Percentiles rank a stretch among this genome's conserved stretches.
phyloP scores from a whole-genome alignment of 1,284 basidiomycete species.

The Rhodotorula sp. region DNA sequence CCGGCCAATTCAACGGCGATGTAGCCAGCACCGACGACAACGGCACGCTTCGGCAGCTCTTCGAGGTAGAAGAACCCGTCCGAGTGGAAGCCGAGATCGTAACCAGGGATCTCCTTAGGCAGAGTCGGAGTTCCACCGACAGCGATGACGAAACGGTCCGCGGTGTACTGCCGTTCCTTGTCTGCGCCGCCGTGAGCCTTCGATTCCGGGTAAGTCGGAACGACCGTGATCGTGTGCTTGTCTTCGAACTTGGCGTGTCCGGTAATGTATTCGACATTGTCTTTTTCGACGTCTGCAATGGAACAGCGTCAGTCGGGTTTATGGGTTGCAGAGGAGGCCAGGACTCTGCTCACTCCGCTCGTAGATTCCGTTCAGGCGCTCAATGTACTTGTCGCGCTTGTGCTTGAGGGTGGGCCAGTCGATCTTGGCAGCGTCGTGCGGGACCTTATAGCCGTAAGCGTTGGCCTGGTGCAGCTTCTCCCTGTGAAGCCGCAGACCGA shows the following conservation, averaged over 20 bases:
- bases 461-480: conserved; percentile 74
- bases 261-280: conserved; percentile 82
- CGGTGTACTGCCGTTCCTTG: conserved; percentile 40
- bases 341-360: conserved; percentile 38
- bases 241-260: conserved; percentile 69
- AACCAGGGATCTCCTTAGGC: conserved; percentile 86
- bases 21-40: conserved; percentile 93
- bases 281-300: conserved; percentile 71
- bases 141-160: conserved; percentile 77
- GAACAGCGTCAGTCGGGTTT: background rate
- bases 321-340: too few species aligned
- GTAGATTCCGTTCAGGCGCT: conserved; percentile 87
- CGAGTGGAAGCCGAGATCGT: conserved; percentile 82
- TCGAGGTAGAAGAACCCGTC: conserved; percentile 95
- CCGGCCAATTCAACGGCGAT: conserved; percentile 90
- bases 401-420: conserved; percentile 88
- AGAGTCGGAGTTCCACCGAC: conserved; percentile 81
- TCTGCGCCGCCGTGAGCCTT: conserved; percentile 39
- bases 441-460: conserved; percentile 65
- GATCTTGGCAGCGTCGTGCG: conserved; percentile 60
- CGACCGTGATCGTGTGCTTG: conserved; percentile 45
- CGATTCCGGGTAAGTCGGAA: conserved; percentile 37
- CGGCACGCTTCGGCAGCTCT: conserved; percentile 87
- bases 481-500: conserved; percentile 42
- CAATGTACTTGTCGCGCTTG: conserved; percentile 94